Conservation (phyloP, 352 stramenopile species). For the Phytophthora pseudosyringae region DNA sequence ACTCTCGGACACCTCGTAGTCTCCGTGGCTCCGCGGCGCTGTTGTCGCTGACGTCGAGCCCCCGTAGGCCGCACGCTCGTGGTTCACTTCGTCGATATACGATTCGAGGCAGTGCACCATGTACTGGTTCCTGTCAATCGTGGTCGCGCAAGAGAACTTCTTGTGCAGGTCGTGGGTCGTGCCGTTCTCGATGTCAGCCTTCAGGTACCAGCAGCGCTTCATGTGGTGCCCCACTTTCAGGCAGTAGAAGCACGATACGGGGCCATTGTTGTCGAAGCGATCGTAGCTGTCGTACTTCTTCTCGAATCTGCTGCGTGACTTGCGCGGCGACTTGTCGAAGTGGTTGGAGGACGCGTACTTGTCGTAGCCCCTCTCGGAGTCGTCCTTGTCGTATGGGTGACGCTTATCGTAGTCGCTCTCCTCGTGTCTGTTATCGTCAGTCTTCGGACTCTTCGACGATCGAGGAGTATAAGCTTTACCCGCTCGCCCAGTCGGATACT, state of each 20-base stretch:
- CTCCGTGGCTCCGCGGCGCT: constrained; percentile 13
- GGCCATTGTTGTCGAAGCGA: constrained; percentile 21
- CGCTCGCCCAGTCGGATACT: constrained; percentile 6
- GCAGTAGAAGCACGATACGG: constrained; percentile 49
- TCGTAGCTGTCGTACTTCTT: constrained; percentile 26
- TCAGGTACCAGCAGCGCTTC: constrained; percentile 49
- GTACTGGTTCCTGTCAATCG: constrained; percentile 35
- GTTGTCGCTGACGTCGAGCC: constrained; percentile 6
- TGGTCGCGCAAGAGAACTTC: constrained; percentile 46
- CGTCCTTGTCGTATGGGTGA: constrained; percentile 23
- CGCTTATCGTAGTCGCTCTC: constrained; percentile 27
- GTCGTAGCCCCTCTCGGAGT: constrained; percentile 18
- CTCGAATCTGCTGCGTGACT: constrained; percentile 24
- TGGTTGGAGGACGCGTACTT: constrained; percentile 19
- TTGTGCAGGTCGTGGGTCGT: constrained; percentile 40
- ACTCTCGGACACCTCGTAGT: constrained; percentile 21
- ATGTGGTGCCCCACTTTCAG: constrained; percentile 49
- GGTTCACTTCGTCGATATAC: constrained; percentile 46
- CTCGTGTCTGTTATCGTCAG: constrained; percentile 5
- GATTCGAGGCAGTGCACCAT: constrained; percentile 51
- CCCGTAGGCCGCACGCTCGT: constrained; percentile 18
- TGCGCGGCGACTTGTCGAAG: constrained; percentile 21
- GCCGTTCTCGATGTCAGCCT: constrained; percentile 46
- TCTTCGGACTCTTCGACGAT: constrained; percentile 9
- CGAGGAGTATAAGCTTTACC: constrained; percentile 11